Conservation (phyloP, 192 early-diverging fungal genomes). For the Mortierella antarctica region DNA sequence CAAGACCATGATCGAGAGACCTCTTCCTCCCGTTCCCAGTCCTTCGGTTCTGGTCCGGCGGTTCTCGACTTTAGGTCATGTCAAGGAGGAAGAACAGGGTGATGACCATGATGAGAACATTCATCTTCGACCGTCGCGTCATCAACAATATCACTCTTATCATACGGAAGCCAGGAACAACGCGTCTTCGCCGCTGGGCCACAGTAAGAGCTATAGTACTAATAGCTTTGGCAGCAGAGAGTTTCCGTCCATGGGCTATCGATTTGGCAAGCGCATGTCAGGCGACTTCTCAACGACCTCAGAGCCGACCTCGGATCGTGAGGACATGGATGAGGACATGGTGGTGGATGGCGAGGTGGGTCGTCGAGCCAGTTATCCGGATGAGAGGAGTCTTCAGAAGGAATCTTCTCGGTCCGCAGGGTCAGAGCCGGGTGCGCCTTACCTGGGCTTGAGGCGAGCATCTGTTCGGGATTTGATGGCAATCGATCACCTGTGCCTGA, state of each 20-base stretch:
- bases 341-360: slow-evolving; percentile 3
- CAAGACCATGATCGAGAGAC: slow-evolving; percentile 46
- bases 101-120: slow-evolving; percentile 7
- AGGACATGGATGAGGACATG: slow-evolving; percentile 34
- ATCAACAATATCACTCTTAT: slow-evolving; percentile 40
- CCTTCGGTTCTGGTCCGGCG: slow-evolving; percentile 23
- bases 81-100: slow-evolving; percentile 47
- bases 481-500: slow-evolving; percentile 44
- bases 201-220: slow-evolving; percentile 32
- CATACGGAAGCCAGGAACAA: slow-evolving; percentile 32
- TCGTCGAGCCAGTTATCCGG: neutral
- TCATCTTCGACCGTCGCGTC: neutral
- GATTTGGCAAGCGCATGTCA: slow-evolving; percentile 29
- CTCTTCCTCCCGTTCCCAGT: slow-evolving; percentile 3
- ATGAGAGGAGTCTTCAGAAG: neutral
- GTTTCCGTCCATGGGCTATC: slow-evolving; percentile 3
- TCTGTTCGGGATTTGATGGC: slow-evolving; percentile 50
- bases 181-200: slow-evolving; percentile 4
- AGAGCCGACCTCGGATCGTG: slow-evolving; percentile 30
- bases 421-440: slow-evolving; percentile 20
- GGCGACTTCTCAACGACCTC: slow-evolving; percentile 38
- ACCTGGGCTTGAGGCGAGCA: slow-evolving; percentile 33
- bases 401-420: neutral
- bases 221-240: slow-evolving; percentile 11
- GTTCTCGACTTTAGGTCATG: slow-evolving; percentile 46